Base-by-base conservation (phyloP, 2,329 filamentous ascomycete genomes). In the Trichoderma cornu-damae region DNA sequence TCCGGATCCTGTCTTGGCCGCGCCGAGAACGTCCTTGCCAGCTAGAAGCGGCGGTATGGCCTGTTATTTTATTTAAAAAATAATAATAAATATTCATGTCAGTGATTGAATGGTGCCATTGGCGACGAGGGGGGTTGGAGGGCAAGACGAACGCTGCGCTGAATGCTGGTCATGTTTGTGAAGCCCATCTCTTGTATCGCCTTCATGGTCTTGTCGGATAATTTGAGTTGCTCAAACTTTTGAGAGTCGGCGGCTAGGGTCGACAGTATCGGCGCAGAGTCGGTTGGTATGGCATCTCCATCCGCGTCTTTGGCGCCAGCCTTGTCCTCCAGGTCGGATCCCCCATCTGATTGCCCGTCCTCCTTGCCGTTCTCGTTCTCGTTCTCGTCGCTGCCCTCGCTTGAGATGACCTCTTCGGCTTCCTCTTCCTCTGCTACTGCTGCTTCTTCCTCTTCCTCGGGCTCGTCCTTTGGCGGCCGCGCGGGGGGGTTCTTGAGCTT, bases 141-240 rank as follows among this genome's bases (percentile, higher is more conserved):
- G 3, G 16, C 12, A 12, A 18, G 32, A 65, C 69, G 34, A 60
- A 70, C 69, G 51, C 88, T 82, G 65, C 85, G 83, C 73, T 97
- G 94, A 64, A 97, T 96, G 71, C 94, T 89, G 1, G 94, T 97
- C 92, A 99, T 96, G 47, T 81, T 92, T 68, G 88, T 86, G 70
- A 97, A 96, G 12, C 89, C 89, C 93, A 99, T 97, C 62, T 88
- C 89, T 58, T 86, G 69, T 65, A 96, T 91, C 7, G 91, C 92
- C 75, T 88, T 85, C 80, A 92, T 88, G 0, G 91, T 96, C 73
- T 89, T 91, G 22, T 92, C 88, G 1, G 90, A 94, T 9, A 99
- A 81, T 55, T 89, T 89, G 61, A 99, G 78, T 63, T 97, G 88
- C 32, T 83, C 75, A 69, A 96, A 96, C 51, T 85, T 84, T 67